Evolutionary conservation across 768 basidiomycete species (phyloP).

Genomic region (Mycena capillaripes): DNA sequence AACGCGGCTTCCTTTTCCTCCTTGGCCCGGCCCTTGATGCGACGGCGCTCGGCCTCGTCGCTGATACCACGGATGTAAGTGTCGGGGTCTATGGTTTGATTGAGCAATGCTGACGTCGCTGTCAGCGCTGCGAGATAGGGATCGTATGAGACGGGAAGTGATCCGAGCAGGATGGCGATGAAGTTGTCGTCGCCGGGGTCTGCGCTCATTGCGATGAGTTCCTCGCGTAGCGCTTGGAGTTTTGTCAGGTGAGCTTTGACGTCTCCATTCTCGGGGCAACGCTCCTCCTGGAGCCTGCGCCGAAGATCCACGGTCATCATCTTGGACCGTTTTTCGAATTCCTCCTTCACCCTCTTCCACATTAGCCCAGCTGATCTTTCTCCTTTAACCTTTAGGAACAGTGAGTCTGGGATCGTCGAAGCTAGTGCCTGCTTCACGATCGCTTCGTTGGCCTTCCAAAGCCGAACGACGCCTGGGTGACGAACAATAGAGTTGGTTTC

Average conservation of each 20-base stretch:
- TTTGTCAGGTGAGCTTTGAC: neutral
- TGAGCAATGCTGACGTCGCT: neutral
- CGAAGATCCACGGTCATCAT: neutral
- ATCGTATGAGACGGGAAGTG: neutral
- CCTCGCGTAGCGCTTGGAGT: neutral
- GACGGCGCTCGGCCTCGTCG: neutral
- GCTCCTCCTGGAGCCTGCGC: neutral
- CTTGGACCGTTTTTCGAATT: neutral
- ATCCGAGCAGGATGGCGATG: neutral
- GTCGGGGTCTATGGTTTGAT: neutral
- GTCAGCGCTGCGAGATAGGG: neutral
- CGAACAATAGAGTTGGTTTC: no score
- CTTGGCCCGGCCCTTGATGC: neutral
- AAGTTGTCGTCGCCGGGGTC: neutral
- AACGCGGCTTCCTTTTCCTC: conserved; percentile 11
- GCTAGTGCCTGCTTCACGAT: neutral
- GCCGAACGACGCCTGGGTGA: no score
- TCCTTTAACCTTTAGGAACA: conserved; percentile 7
- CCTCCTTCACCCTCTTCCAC: neutral
- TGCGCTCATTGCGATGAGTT: neutral
- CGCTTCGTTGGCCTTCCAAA: no score
- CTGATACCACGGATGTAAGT: neutral
- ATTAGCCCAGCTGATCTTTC: neutral
- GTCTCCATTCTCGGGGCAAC: neutral
- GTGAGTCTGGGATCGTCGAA: conserved; percentile 1